phyloP scores from a whole-genome alignment of 2,329 filamentous ascomycete genomes.

The Neofusicoccum cordaticola region DNA sequence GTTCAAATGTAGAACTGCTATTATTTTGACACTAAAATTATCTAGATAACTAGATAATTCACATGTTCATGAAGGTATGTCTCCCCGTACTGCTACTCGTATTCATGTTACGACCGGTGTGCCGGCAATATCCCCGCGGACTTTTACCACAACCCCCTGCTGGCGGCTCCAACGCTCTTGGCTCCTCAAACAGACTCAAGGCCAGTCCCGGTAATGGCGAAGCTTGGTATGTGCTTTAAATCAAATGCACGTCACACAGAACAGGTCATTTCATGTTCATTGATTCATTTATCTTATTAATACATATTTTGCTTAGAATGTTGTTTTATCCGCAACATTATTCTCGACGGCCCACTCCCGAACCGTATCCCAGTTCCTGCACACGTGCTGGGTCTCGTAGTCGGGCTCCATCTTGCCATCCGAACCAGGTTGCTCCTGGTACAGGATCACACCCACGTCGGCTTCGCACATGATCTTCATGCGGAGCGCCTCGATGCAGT shows the following conservation, averaged over 20 bases:
- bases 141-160: too few species aligned
- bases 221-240: background rate
- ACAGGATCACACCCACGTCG: conserved; percentile 31
- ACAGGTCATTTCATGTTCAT: background rate
- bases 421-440: conserved; percentile 23
- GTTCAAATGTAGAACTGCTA: too few species aligned
- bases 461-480: conserved; percentile 36
- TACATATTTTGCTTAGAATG: background rate
- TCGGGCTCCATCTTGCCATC: conserved; percentile 27
- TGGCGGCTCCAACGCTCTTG: too few species aligned
- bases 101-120: too few species aligned
- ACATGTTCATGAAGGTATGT: too few species aligned
- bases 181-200: too few species aligned
- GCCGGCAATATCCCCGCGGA: too few species aligned
- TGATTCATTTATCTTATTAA: background rate
- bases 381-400: conserved; percentile 33
- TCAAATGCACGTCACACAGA: background rate
- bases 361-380: conserved; percentile 33
- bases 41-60: too few species aligned
- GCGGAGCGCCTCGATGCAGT: conserved; percentile 37
- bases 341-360: conserved; percentile 33
- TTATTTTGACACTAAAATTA: too few species aligned
- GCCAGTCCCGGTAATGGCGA: too few species aligned
- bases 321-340: conserved; percentile 27
- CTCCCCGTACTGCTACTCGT: too few species aligned